These are phyloP conservation scores for Silene coronaria DNA, from an alignment of 179 eudicot species.

Conservation along the genomic window DNA sequence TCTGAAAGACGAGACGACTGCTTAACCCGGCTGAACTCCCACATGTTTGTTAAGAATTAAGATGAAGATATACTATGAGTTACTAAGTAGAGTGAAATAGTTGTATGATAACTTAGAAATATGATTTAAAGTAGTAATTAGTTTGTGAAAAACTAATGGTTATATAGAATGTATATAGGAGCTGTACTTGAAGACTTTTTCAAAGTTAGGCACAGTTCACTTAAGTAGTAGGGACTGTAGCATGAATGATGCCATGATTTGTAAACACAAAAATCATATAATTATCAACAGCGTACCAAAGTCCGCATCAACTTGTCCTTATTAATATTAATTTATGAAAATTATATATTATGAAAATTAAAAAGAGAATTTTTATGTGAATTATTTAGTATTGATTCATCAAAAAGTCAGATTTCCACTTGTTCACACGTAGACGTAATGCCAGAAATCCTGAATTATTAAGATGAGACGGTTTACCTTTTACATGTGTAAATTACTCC, in stretches of 20 bases:
- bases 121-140: background rate
- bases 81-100: background rate
- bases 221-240: background rate
- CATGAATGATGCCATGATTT: background rate
- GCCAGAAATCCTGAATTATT: background rate
- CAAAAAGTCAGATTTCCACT: slow-evolving; percentile 5
- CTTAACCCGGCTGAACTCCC: background rate
- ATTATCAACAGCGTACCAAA: background rate
- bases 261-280: background rate
- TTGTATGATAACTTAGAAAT: background rate
- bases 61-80: no score
- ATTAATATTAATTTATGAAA: background rate
- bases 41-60: background rate
- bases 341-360: background rate
- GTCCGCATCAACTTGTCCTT: background rate
- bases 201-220: slow-evolving; percentile 11
- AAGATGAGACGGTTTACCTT: background rate
- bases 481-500: slow-evolving; percentile 1
- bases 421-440: slow-evolving; percentile 7
- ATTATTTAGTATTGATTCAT: background rate
- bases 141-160: background rate
- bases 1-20: slow-evolving; percentile 2
- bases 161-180: slow-evolving; percentile 5
- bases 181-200: background rate
- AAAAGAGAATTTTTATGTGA: background rate